These are phyloP conservation scores for Alnus rubra DNA, from an alignment of 306 rosid species.

Conservation along the genomic window DNA sequence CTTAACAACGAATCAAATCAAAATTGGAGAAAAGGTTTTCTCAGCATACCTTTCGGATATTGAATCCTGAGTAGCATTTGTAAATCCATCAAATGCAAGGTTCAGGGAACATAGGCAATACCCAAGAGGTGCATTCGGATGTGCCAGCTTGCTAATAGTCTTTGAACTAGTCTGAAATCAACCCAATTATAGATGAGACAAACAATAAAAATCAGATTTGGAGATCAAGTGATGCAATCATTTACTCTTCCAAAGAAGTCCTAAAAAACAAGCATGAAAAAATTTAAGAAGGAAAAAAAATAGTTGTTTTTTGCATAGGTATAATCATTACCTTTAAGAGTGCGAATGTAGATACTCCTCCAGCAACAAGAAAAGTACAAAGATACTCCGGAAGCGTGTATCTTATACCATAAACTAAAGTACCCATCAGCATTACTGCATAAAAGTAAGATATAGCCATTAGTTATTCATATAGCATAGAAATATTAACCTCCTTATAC, in stretches of 20 bases:
- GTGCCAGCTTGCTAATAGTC: conserved; percentile 85
- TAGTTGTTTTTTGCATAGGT: too few species aligned
- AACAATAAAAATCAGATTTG: neutral
- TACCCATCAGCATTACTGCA: conserved; percentile 98
- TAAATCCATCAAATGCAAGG: conserved; percentile 98
- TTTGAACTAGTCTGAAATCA: conserved; percentile 86
- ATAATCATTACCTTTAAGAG: too few species aligned
- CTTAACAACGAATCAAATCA: conserved; percentile 4
- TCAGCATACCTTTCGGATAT: conserved; percentile 61
- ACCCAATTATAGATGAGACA: conserved; percentile 21
- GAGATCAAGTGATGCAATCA: neutral
- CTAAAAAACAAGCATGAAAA: neutral
- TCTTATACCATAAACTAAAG: conserved; percentile 77
- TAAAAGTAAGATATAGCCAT: neutral
- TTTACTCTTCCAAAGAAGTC: conserved; percentile 8
- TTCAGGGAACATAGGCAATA: conserved; percentile 90
- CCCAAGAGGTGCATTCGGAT: conserved; percentile 97
- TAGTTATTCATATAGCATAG: too few species aligned
- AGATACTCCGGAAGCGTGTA: conserved; percentile 77
- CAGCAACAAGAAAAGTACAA: conserved; percentile 70
- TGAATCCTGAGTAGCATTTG: conserved; percentile 99
- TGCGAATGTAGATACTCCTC: too few species aligned
- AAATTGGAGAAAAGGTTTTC: conserved; percentile 5
- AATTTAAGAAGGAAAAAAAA: too few species aligned
- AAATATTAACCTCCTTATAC: neutral